A percentile compares a stretch with the other conserved stretches of the same genome.
Conservation (phyloP, 345 rosid species). For the Capsella bursapastoris region DNA sequence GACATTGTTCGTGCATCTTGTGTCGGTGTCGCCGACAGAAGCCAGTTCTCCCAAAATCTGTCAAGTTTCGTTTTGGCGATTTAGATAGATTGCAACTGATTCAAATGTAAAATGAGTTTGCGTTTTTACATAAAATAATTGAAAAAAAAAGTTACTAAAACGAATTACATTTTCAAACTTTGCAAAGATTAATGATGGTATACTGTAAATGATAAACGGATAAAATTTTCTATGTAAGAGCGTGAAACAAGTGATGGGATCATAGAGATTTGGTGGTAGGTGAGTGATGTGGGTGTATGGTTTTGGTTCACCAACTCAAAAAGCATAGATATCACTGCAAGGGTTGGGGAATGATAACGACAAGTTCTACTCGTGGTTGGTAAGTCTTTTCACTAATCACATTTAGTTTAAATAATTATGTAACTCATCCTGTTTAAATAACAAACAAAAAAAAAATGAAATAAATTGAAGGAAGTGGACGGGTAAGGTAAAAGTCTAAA, state of each 20-base stretch:
- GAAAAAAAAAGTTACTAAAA: neutral
- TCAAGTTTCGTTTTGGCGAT: neutral
- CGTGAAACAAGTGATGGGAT: neutral
- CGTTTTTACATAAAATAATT: neutral
- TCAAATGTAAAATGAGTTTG: neutral
- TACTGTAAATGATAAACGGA: neutral
- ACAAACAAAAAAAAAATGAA: too few species aligned
- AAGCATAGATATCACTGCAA: neutral
- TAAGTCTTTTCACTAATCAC: neutral
- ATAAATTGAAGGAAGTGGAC: neutral
- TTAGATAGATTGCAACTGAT: neutral
- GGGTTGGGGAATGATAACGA: slow-evolving; percentile 43
- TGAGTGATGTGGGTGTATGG: slow-evolving; percentile 32
- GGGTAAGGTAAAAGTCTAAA: neutral
- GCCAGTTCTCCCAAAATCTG: neutral
- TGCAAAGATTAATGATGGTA: neutral
- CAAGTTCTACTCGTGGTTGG: slow-evolving; percentile 32
- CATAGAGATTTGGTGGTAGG: neutral
- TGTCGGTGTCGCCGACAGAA: slow-evolving; percentile 37
- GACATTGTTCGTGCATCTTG: neutral
- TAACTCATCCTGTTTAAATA: neutral
- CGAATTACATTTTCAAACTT: neutral
- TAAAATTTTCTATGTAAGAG: neutral
- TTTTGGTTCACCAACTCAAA: slow-evolving; percentile 34
- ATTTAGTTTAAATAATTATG: neutral